Conservation (phyloP, 805 yeast genomes). For the Saccharomycopsis capsularis region DNA sequence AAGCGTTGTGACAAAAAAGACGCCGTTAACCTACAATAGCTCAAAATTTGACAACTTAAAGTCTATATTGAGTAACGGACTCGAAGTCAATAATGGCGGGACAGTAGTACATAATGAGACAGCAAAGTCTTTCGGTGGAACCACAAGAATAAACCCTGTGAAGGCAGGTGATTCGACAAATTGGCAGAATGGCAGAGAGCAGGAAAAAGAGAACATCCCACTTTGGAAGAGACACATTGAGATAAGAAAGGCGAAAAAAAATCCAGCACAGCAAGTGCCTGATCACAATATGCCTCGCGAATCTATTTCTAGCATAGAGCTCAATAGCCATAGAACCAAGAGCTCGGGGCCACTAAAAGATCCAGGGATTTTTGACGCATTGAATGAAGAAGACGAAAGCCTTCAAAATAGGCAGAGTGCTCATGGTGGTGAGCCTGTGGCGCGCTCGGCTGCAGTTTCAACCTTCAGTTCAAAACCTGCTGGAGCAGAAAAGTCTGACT, state of each 20-base stretch:
- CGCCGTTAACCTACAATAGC: constrained; percentile 1
- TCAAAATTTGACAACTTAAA: constrained; percentile 19
- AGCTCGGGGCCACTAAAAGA: no score
- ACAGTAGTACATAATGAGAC: constrained; percentile 11
- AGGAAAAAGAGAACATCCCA: constrained; percentile 14
- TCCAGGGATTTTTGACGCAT: no score
- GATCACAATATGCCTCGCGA: no score
- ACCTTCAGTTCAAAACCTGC: constrained; percentile 4
- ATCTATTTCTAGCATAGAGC: no score
- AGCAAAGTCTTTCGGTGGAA: neutral
- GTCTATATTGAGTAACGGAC: constrained; percentile 12
- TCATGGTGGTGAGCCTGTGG: constrained; percentile 10
- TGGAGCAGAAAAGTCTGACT: neutral
- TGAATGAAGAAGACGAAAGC: neutral
- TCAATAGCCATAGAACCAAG: no score
- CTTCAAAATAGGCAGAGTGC: neutral
- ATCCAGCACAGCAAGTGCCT: no score
- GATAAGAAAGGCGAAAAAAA: constrained; percentile 1
- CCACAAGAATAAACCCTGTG: constrained; percentile 5
- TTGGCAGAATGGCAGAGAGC: neutral
- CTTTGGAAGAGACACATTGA: constrained; percentile 18
- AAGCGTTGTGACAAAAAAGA: neutral
- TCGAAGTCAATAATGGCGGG: constrained; percentile 1
- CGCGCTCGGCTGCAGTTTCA: constrained; percentile 12
- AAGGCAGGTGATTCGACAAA: no score